A percentile compares a stretch with the other conserved stretches of the same genome.
Evolutionary conservation across 1,284 basidiomycete species (phyloP).

Genomic region (Inonotus hispidus): DNA sequence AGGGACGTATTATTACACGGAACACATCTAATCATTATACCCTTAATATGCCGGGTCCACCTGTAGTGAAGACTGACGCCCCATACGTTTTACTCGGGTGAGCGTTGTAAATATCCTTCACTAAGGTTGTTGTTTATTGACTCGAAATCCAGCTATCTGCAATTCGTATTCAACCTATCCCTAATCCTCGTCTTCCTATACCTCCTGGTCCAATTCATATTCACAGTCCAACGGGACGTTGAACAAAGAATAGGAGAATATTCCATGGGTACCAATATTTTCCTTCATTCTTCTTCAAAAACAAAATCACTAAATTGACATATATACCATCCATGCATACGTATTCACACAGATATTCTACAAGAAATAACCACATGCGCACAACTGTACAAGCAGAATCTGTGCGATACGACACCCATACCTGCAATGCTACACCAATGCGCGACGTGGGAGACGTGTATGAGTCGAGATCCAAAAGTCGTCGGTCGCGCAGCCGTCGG

Average conservation of each 20-base stretch:
- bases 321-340: neutral
- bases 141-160: slow-evolving; percentile 66
- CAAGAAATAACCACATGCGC: slow-evolving; percentile 87
- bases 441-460: slow-evolving; percentile 89
- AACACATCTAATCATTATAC: slow-evolving; percentile 76
- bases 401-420: slow-evolving; percentile 71
- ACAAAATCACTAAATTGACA: neutral
- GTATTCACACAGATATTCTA: slow-evolving; percentile 60
- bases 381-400: slow-evolving; percentile 72
- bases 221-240: slow-evolving; percentile 89
- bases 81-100: slow-evolving; percentile 80
- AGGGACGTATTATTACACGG: slow-evolving; percentile 35
- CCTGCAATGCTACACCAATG: slow-evolving; percentile 86
- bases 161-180: slow-evolving; percentile 92
- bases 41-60: slow-evolving; percentile 63
- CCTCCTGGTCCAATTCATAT: slow-evolving; percentile 77
- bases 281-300: slow-evolving; percentile 1
- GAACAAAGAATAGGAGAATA: slow-evolving; percentile 85
- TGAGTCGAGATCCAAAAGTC: slow-evolving; percentile 88
- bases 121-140: slow-evolving; percentile 13
- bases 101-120: slow-evolving; percentile 26
- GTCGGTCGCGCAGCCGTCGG: slow-evolving; percentile 87
- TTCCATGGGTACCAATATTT: slow-evolving; percentile 63
- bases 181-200: slow-evolving; percentile 84
- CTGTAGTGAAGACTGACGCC: slow-evolving; percentile 49